Evolutionary conservation across 176 grass and related monocot genomes (phyloP).

Genomic region (Pontederia paniculata): DNA sequence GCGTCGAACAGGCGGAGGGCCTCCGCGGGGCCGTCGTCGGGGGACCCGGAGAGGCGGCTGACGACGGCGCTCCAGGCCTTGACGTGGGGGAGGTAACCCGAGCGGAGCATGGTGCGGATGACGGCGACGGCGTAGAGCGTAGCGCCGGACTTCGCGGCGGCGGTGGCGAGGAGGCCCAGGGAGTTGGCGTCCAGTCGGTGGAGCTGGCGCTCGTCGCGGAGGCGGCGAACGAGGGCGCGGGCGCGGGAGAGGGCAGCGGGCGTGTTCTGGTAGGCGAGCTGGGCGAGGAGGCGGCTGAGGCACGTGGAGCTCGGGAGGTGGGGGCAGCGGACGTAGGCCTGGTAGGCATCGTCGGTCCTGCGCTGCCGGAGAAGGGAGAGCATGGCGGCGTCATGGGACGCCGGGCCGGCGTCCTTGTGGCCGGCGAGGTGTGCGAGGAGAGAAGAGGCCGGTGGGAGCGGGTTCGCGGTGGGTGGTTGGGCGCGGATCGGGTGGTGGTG

Average conservation of each 20-base stretch:
- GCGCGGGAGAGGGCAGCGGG: conserved; percentile 37
- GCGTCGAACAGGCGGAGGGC: conserved; percentile 60
- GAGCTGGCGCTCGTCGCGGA: conserved; percentile 33
- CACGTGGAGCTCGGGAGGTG: conserved; percentile 42
- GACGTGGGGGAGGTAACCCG: conserved; percentile 50
- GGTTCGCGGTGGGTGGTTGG: background rate
- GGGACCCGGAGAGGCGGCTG: conserved; percentile 33
- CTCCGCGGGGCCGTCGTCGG: conserved; percentile 18
- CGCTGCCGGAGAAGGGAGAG: conserved; percentile 45
- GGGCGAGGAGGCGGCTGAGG: conserved; percentile 66
- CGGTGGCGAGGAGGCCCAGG: conserved; percentile 56
- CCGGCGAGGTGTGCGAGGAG: background rate
- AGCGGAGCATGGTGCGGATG: conserved; percentile 54
- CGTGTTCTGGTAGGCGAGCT: conserved; percentile 38
- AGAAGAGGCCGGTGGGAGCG: conserved; percentile 7
- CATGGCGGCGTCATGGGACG: conserved; percentile 25
- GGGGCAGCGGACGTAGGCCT: conserved; percentile 28
- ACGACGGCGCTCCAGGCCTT: conserved; percentile 74
- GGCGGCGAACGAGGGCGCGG: conserved; percentile 35
- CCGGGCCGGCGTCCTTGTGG: background rate
- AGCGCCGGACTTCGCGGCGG: conserved; percentile 39
- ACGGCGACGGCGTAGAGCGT: conserved; percentile 35
- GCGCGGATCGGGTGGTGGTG: conserved; percentile 1
- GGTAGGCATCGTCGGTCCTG: conserved; percentile 60
- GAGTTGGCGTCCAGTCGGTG: conserved; percentile 61